Base-by-base conservation (phyloP, 108 stramenopile species). In the Nannochloropsis oceanica region DNA sequence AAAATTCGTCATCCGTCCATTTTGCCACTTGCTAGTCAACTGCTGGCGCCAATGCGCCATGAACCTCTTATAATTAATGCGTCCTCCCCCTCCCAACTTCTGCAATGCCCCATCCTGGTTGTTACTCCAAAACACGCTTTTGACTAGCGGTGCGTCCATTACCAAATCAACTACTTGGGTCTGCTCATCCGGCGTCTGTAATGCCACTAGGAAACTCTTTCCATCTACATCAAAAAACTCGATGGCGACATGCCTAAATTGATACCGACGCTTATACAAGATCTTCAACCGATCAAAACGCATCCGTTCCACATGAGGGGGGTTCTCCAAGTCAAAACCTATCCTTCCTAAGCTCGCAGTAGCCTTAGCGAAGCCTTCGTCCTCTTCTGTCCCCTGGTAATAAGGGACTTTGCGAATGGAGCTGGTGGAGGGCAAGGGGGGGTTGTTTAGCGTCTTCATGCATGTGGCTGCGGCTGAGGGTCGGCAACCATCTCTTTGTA, bases 191-290 rank as follows among this genome's bases (percentile, higher is more conserved):
- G 43, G 84, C 73, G 80, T 42, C 46, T 79, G 43, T 43, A 88
- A 88, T 8, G 87, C 83, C 13, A 90, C 44, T 20, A 90, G 83
- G 81, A 90, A 80, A 42, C 84, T 85, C 13, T 42, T 27, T 26
- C 89, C 85, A 24, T 86, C 13, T 5, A 89, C 43, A 27, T 89
- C 88, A 80, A 91, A 91, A 26, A 91, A 42, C 89, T 91, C 90
- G 44, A 91, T 34, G 25, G 84, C 90, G 27, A 89, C 87, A 50
- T 87, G 82, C 14, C 90, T 44, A 44, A 89, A 84, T 87, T 91
- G 89, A 89, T 91, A 91, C 26, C 85, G 83, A 34, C 90, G 83
- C 73, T 88, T 86, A 84, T 89, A 91, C 26, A 89, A 82, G 20
- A 82, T 84, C 86, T 82, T 80, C 50, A 88, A 27, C 83, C 81